A percentile compares a stretch with the other conserved stretches of the same genome.
phyloP scores from a whole-genome alignment of 108 stramenopile genomes.

The Seminavis robusta region DNA sequence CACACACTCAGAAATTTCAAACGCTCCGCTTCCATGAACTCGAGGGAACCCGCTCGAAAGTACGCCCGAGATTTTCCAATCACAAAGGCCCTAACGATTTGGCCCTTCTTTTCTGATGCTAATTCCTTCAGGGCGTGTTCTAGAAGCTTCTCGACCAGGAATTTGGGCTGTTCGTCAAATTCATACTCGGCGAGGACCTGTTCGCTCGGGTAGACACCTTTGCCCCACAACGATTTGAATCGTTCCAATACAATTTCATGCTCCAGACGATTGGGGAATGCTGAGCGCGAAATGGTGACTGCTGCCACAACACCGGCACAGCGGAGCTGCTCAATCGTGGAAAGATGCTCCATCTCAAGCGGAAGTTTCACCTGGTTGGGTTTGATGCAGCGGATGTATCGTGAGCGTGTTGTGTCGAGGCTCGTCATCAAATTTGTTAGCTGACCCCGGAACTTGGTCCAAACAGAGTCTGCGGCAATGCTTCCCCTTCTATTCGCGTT shows the following conservation, averaged over 20 bases:
- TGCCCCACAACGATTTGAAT: constrained; percentile 46
- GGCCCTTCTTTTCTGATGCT: neutral
- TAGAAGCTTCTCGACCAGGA: constrained; percentile 6
- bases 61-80: constrained; percentile 84
- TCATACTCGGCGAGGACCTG: constrained; percentile 1
- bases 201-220: constrained; percentile 19
- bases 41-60: constrained; percentile 86
- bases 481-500: constrained; percentile 21
- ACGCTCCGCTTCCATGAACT: constrained; percentile 75
- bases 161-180: neutral
- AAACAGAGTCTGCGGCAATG: constrained; percentile 61
- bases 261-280: constrained; percentile 92
- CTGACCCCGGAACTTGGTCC: constrained; percentile 80
- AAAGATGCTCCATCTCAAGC: constrained; percentile 71
- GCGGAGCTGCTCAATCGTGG: constrained; percentile 91
- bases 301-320: constrained; percentile 97
- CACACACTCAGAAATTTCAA: constrained; percentile 56
- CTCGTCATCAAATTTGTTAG: constrained; percentile 63
- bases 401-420: constrained; percentile 67
- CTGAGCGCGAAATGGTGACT: constrained; percentile 88
- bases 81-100: constrained; percentile 50
- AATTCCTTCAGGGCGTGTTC: constrained; percentile 6
- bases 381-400: constrained; percentile 91
- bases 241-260: constrained; percentile 75
- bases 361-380: constrained; percentile 79